These are phyloP conservation scores for Pestalotiopsis sp. DNA, from an alignment of 2,329 filamentous ascomycete genomes.

Conservation along the genomic window DNA sequence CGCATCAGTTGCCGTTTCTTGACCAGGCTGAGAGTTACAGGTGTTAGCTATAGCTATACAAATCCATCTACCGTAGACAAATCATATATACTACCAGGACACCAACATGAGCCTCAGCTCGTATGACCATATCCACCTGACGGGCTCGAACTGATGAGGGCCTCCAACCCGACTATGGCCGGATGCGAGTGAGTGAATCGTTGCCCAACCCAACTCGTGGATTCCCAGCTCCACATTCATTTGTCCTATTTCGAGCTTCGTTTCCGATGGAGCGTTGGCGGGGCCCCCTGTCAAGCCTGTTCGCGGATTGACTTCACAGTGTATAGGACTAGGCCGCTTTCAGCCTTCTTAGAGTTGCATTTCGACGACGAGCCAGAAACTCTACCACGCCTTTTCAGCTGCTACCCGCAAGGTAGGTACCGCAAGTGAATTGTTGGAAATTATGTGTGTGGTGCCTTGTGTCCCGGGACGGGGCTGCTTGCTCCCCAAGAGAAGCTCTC, in stretches of 20 bases:
- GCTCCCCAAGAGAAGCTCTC: not conserved
- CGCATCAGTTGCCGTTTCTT: too few species aligned
- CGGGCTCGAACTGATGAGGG: too few species aligned
- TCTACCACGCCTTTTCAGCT: not conserved
- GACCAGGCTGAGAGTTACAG: not conserved
- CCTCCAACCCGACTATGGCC: not conserved
- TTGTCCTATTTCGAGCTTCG: slow-evolving; percentile 3
- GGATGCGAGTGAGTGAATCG: not conserved
- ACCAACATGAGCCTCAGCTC: not conserved
- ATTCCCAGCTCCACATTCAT: slow-evolving; percentile 1
- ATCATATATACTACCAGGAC: not conserved
- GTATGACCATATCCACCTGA: too few species aligned
- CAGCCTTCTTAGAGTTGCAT: not conserved
- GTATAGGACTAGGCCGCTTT: not conserved
- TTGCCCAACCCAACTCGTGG: slow-evolving; percentile 2
- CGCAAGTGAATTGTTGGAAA: not conserved
- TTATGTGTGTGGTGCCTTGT: not conserved
- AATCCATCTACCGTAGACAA: too few species aligned
- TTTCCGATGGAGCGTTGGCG: slow-evolving; percentile 6
- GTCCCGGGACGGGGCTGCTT: not conserved
- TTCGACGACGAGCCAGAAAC: not conserved
- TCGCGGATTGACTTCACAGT: not conserved
- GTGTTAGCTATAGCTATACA: not conserved
- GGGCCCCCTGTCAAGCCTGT: not conserved
- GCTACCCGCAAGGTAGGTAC: too few species aligned